Evolutionary conservation across 1,284 basidiomycete species (phyloP), one percentile per base, ranked within the genome.

Genomic region (Xerocomus amazonicus): DNA sequence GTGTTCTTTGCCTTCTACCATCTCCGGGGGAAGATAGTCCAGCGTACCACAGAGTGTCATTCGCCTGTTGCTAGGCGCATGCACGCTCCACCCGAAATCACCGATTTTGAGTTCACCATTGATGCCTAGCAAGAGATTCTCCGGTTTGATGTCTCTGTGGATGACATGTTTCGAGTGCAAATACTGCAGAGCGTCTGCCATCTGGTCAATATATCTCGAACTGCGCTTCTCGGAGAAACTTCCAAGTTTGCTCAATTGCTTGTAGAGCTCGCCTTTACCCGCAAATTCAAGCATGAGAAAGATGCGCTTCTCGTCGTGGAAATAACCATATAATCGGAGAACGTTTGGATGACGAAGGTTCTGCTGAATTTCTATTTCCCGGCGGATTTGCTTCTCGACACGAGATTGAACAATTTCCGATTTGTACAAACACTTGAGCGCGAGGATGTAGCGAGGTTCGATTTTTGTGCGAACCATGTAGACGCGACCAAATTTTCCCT

Each of bases 21-120:
- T 99, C 74, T 99, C 97, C 12, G 97, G 97, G 0, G 97, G 95
- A 2, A 99, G 79, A 65, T 99, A 99, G 69, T 99, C 97, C 42
- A 97, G 73, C 4, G 97, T 99, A 4, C 96, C 96, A 61, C 95
- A 98, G 4, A 97, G 77, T 0, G 94, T 97, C 66, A 81, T 87
- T 37, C 94, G 74, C 55, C 92, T 74, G 67, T 93, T 92, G 0
- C 92, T 85, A 0, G 96, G 97, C 0, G 97, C 97, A 67, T 99
- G 97, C 3, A 99, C 96, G 63, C 90, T 93, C 96, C 97, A 99
- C 7, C 97, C 97, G 70, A 99, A 99, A 70, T 99, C 97, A 6
- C 85, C 97, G 56, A 99, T 97, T 78, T 99, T 99, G 56, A 99
- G 77, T 67, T 99, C 96, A 39, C 96, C 97, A 57, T 94, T 91